phyloP scores from a whole-genome alignment of 495 filamentous ascomycete species.

The Sporormia fimetaria region DNA sequence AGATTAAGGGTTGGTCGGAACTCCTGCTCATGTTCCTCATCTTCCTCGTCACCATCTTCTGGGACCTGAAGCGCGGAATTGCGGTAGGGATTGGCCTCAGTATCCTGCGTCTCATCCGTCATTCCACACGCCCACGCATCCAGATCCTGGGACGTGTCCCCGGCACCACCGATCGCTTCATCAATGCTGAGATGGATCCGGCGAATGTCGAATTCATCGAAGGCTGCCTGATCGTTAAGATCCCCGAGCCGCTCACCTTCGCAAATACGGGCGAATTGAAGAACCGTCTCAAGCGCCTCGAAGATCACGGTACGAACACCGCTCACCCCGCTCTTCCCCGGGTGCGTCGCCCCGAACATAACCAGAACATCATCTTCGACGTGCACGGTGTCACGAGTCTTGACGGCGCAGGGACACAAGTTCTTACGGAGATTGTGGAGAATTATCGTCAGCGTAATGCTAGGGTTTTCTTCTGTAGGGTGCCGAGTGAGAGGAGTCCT shows the following conservation, averaged over 20 bases:
- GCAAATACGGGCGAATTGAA: conserved; percentile 93
- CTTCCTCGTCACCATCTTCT: conserved; percentile 86
- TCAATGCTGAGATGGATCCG: conserved; percentile 74
- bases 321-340: conserved; percentile 81
- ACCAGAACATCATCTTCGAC: conserved; percentile 88
- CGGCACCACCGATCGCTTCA: conserved; percentile 62
- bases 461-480: conserved; percentile 77
- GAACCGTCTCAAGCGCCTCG: conserved; percentile 66
- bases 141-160: conserved; percentile 90
- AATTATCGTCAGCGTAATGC: conserved; percentile 61
- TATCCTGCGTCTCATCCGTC: conserved; percentile 76
- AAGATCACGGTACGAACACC: conserved; percentile 71
- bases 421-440: conserved; percentile 77
- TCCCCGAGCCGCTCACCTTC: conserved; percentile 92
- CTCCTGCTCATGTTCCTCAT: conserved; percentile 80
- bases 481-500: conserved; percentile 47
- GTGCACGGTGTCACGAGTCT: conserved; percentile 88
- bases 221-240: conserved; percentile 89
- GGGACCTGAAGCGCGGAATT: conserved; percentile 50
- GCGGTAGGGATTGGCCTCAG: conserved; percentile 81
- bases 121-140: conserved; percentile 83
- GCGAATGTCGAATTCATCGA: conserved; percentile 77
- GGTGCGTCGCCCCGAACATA: conserved; percentile 57
- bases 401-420: conserved; percentile 86
- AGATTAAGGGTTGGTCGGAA: conserved; percentile 74